Evolutionary conservation across 495 filamentous ascomycete genomes (phyloP), one percentile per base, ranked within the genome.

Genomic region (Neurospora sp.): DNA sequence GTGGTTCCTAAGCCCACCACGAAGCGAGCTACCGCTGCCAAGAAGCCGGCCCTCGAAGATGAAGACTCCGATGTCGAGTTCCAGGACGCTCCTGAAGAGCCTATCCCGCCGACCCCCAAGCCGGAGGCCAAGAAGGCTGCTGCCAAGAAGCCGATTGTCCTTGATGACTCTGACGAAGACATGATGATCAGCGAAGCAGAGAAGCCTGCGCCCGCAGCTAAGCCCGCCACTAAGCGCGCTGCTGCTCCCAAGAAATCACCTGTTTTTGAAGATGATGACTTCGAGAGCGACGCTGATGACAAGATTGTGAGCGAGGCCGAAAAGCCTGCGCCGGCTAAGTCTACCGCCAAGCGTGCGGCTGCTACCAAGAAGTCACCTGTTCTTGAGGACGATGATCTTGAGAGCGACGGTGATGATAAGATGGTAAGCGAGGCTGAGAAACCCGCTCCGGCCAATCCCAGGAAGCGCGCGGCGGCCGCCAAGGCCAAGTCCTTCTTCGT

Each of bases 161-260:
- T 66, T 18, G 54, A 62, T 16, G 54, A 66, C 54, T 66, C 54
- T 66, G 54, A 66, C 54, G 54, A 66, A 3, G 54, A 37, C 27
- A 18, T 66, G 54, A 66, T 66, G 54, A 0, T 66, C 12, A 66
- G 54, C 14, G 54, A 66, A 66, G 54, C 54, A 35, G 54, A 66
- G 27, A 35, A 66, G 54, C 54, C 54, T 18, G 54, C 54, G 2
- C 54, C 54, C 54, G 54, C 54, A 8, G 54, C 27, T 1, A 62
- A 62, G 54, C 54, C 54, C 14, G 54, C 54, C 54, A 76, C 49
- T 75, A 86, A 84, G 75, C 82, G 84, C 37, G 77, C 83, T n/a
- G 79, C 85, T 70, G 82, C 80, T 72, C n/a, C 81, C n/a, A 86
- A 86, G 73, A 87, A 82, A 73, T 77, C 73, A 49, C 85, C 83